Percentiles rank a stretch among this genome's conserved stretches.
phyloP scores from a whole-genome alignment of 345 rosid genomes.

The Hibiscus mutabilis region DNA sequence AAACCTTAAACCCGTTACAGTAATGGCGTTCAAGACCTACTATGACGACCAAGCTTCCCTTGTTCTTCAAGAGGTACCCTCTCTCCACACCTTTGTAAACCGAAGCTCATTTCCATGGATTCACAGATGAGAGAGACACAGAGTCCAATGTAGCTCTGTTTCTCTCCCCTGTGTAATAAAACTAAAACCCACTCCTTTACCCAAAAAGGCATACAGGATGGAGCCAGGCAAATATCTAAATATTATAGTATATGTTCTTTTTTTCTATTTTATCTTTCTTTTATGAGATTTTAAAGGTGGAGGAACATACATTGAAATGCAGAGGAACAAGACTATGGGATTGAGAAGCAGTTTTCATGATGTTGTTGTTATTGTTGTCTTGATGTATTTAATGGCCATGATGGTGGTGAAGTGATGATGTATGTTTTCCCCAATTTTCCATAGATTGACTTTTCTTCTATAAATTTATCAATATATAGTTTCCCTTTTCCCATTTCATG shows the following conservation, averaged over 20 bases:
- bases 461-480: constrained; percentile 9
- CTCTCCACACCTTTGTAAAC: constrained; percentile 15
- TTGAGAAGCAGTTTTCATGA: constrained; percentile 18
- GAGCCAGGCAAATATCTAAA: constrained; percentile 42
- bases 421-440: constrained; percentile 8
- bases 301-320: constrained; percentile 13
- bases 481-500: background rate
- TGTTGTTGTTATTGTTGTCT: background rate
- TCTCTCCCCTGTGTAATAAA: constrained; percentile 11
- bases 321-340: constrained; percentile 14
- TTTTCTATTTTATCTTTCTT: background rate
- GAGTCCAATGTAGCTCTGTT: constrained; percentile 31
- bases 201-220: constrained; percentile 49
- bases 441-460: background rate
- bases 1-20: constrained; percentile 14
- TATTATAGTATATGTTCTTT: background rate
- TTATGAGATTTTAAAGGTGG: constrained; percentile 10
- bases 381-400: constrained; percentile 17
- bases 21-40: constrained; percentile 21
- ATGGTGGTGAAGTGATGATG: constrained; percentile 10
- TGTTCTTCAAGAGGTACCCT: constrained; percentile 2
- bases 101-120: constrained; percentile 30
- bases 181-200: constrained; percentile 3
- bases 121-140: constrained; percentile 20
- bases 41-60: constrained; percentile 29